Conservation (phyloP, 2,329 filamentous ascomycete genomes). For the Alternaria infectoria region DNA sequence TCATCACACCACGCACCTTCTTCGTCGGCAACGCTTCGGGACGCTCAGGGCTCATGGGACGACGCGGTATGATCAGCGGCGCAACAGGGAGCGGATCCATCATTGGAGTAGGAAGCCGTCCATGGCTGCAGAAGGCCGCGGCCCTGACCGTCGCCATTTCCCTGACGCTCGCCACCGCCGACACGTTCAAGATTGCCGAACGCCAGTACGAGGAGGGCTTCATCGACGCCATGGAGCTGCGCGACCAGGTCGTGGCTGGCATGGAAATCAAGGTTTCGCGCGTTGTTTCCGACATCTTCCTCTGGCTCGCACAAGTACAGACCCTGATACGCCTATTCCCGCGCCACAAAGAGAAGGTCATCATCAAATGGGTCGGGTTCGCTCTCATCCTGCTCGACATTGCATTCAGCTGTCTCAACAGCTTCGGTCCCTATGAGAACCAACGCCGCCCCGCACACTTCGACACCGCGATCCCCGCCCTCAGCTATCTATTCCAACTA, state of each 20-base stretch:
- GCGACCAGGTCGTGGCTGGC: conserved; percentile 80
- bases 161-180: conserved; percentile 88
- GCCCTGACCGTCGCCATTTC: conserved; percentile 74
- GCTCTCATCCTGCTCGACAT: conserved; percentile 89
- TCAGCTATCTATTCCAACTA: conserved; percentile 89
- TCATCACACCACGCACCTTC: conserved; percentile 94
- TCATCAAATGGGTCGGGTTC: conserved; percentile 99
- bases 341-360: conserved; percentile 93
- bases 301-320: conserved; percentile 97
- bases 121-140: conserved; percentile 83
- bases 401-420: conserved; percentile 89
- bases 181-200: conserved; percentile 86
- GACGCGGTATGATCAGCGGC: conserved; percentile 83
- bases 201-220: conserved; percentile 79
- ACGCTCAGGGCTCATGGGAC: conserved; percentile 75
- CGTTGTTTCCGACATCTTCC: conserved; percentile 92
- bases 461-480: conserved; percentile 85
- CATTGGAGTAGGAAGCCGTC: conserved; percentile 86
- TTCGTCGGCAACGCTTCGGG: conserved; percentile 75
- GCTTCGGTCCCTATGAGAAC: conserved; percentile 67
- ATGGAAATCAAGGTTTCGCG: conserved; percentile 88
- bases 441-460: conserved; percentile 74
- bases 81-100: conserved; percentile 67
- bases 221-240: conserved; percentile 78
- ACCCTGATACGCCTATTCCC: conserved; percentile 95